Evolutionary conservation across 352 stramenopile species (phyloP).

Genomic region (Phytophthora cryptogea): DNA sequence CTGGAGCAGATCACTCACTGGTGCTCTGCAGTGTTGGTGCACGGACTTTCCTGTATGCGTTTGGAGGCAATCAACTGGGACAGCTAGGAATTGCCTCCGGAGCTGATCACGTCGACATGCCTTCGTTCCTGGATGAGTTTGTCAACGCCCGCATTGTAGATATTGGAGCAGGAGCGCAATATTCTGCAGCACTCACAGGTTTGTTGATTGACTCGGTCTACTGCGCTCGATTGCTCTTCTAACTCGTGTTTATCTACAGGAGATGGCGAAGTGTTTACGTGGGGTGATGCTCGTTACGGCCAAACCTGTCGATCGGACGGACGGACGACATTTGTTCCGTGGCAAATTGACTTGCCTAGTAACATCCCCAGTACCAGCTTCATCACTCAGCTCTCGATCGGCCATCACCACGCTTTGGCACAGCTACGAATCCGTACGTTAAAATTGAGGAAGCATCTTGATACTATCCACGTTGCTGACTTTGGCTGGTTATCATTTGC

Average conservation of each 20-base stretch:
- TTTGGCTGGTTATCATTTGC: background rate
- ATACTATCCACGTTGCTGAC: background rate
- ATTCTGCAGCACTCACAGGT: conserved; percentile 61
- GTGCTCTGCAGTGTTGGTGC: conserved; percentile 51
- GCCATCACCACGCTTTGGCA: conserved; percentile 54
- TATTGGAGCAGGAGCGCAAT: conserved; percentile 59
- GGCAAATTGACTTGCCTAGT: conserved; percentile 39
- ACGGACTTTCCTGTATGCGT: conserved; percentile 65
- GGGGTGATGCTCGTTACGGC: conserved; percentile 58
- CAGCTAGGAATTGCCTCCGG: conserved; percentile 60
- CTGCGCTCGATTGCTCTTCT: background rate
- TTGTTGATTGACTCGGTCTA: background rate
- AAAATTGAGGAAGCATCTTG: background rate
- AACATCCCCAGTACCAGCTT: conserved; percentile 36
- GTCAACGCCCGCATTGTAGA: conserved; percentile 33
- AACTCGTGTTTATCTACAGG: conserved; percentile 23
- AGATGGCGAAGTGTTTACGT: conserved; percentile 67
- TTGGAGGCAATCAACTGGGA: conserved; percentile 67
- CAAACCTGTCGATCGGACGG: conserved; percentile 50
- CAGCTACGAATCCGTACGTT: conserved; percentile 54
- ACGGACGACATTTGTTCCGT: conserved; percentile 68
- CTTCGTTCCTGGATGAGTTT: conserved; percentile 62
- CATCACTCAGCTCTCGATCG: conserved; percentile 62
- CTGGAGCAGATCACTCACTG: conserved; percentile 68
- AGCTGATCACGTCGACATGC: conserved; percentile 54